Conservation (phyloP, 768 basidiomycete species). For the Rhodocollybia butyracea region DNA sequence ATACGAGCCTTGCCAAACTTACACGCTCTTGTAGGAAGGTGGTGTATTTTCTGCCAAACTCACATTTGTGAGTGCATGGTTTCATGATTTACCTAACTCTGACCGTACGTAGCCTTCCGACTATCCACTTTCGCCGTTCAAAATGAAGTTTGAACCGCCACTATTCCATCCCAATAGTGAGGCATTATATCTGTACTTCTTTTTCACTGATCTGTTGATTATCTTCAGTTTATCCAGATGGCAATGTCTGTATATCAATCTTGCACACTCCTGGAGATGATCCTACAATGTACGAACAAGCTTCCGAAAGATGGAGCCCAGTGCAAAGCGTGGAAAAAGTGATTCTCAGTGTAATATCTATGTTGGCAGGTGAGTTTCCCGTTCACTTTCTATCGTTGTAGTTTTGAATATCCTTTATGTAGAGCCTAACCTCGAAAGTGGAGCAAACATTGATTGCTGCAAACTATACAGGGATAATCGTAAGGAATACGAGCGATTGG, state of each 20-base stretch:
- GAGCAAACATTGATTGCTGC: constrained; percentile 96
- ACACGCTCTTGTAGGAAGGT: constrained; percentile 62
- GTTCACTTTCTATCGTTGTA: constrained; percentile 1
- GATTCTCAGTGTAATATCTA: constrained; percentile 91
- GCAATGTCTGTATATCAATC: constrained; percentile 97
- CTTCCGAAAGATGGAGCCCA: constrained; percentile 97
- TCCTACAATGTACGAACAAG: constrained; percentile 90
- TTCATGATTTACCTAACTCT: constrained; percentile 1
- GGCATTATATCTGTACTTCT: constrained; percentile 25
- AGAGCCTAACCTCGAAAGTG: constrained; percentile 98
- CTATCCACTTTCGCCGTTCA: constrained; percentile 98
- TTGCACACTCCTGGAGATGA: constrained; percentile 92
- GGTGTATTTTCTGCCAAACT: constrained; percentile 92
- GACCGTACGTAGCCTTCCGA: constrained; percentile 65
- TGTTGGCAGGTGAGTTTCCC: constrained; percentile 78
- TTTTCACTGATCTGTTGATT: constrained; percentile 9
- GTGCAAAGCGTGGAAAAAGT: constrained; percentile 98
- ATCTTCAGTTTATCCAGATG: constrained; percentile 84
- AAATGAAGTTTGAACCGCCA: constrained; percentile 98
- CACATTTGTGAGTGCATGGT: constrained; percentile 69
- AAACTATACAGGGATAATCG: constrained; percentile 93
- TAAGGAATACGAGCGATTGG: constrained; percentile 83
- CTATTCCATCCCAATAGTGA: constrained; percentile 96
- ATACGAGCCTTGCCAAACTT: background rate
- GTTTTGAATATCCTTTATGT: background rate